Evolutionary conservation across 192 early-diverging fungal genomes (phyloP).

Genomic region (Fimicolochytrium jonesii): DNA sequence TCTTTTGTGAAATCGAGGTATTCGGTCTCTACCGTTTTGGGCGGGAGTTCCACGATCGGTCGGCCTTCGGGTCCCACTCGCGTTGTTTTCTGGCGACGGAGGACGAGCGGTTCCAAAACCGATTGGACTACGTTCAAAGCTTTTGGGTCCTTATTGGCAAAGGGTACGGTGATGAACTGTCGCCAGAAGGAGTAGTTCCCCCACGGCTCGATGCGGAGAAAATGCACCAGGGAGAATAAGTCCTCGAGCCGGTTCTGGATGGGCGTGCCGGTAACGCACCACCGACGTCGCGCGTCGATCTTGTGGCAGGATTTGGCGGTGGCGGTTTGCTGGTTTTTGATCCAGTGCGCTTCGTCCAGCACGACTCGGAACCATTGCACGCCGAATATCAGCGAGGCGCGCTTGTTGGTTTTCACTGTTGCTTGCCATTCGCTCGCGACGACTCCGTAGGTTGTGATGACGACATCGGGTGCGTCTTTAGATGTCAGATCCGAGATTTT

Average conservation of each 20-base stretch:
- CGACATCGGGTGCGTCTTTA: conserved; percentile 14
- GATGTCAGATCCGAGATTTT: background rate
- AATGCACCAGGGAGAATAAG: conserved; percentile 74
- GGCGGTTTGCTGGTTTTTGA: conserved; percentile 67
- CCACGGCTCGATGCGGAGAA: conserved; percentile 72
- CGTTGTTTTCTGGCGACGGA: conserved; percentile 73
- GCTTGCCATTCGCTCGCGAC: conserved; percentile 32
- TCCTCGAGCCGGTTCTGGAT: conserved; percentile 77
- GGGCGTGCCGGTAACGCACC: conserved; percentile 91
- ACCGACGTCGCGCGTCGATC: conserved; percentile 63
- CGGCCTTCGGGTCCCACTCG: conserved; percentile 45
- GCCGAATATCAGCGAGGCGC: conserved; percentile 39
- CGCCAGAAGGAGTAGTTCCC: conserved; percentile 71
- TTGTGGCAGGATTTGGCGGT: conserved; percentile 64
- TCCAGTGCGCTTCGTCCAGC: conserved; percentile 85
- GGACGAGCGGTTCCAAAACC: conserved; percentile 59
- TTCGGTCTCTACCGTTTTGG: conserved; percentile 33
- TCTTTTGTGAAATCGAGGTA: conserved; percentile 29
- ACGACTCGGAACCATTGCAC: conserved; percentile 78
- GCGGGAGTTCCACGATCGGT: conserved; percentile 70
- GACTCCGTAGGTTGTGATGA: conserved; percentile 34
- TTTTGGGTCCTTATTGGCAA: conserved; percentile 51
- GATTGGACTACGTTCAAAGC: conserved; percentile 47
- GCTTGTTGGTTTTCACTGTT: background rate
- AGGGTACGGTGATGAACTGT: conserved; percentile 70